phyloP scores from a whole-genome alignment of 495 filamentous ascomycete species.

The Aspergillus baeticus region DNA sequence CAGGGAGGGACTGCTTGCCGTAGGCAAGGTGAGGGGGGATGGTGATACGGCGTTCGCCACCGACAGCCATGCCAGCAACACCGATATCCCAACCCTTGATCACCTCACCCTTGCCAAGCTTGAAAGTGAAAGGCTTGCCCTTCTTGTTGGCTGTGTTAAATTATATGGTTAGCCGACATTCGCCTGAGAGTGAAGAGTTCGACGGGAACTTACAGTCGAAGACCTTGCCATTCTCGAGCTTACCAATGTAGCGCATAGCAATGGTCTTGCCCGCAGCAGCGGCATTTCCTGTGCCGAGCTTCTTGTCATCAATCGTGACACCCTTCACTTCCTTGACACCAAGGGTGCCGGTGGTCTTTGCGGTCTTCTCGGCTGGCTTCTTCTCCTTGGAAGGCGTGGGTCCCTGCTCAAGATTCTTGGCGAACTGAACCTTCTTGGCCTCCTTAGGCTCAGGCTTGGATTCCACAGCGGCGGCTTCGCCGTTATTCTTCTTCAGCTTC shows the following conservation, averaged over 20 bases:
- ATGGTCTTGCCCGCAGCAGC: constrained; percentile 86
- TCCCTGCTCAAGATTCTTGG: constrained; percentile 96
- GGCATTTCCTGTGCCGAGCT: constrained; percentile 74
- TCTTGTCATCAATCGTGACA: constrained; percentile 93
- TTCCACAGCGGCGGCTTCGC: constrained; percentile 65
- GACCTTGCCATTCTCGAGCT: constrained; percentile 84
- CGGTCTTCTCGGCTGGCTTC: constrained; percentile 43
- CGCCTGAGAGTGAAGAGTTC: background rate
- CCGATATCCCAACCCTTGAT: constrained; percentile 99
- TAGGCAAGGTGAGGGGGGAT: constrained; percentile 86
- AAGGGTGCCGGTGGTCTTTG: constrained; percentile 52
- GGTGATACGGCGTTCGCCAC: constrained; percentile 87
- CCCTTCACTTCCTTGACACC: constrained; percentile 78
- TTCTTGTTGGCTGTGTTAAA: constrained; percentile 80
- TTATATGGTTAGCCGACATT: constrained; percentile 5
- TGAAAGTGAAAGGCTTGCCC: constrained; percentile 94
- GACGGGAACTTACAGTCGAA: constrained; percentile 75
- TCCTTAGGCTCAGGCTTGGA: constrained; percentile 45
- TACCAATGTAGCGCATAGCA: constrained; percentile 95
- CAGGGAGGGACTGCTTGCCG: constrained; percentile 72
- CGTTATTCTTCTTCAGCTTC: constrained; percentile 98
- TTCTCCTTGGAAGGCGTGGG: constrained; percentile 65
- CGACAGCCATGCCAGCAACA: constrained; percentile 84
- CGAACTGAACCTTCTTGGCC: constrained; percentile 97
- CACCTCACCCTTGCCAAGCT: constrained; percentile 87